These are phyloP conservation scores for Paramecium caudatum DNA, from an alignment of 73 alveolate species.

Conservation along the genomic window DNA sequence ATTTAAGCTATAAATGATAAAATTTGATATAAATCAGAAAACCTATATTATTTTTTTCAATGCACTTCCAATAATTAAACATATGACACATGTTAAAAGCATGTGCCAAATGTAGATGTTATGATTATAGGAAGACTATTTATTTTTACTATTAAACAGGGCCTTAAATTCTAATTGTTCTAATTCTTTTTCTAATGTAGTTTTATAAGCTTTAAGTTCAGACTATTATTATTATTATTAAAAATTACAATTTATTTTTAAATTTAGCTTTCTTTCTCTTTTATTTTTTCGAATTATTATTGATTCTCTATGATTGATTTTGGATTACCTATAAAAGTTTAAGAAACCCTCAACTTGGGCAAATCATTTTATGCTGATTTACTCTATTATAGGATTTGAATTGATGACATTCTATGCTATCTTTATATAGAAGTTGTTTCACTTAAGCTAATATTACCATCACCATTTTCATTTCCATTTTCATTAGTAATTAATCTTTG, in stretches of 20 bases:
- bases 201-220: neutral
- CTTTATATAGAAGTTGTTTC: slow-evolving; percentile 20
- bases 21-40: neutral
- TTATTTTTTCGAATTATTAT: neutral
- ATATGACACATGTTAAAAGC: neutral
- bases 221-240: neutral
- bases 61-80: neutral
- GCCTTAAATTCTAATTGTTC: slow-evolving; percentile 7
- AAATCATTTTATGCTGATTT: neutral
- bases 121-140: neutral
- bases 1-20: slow-evolving; percentile 4
- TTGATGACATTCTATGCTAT: neutral
- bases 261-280: neutral
- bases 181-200: neutral
- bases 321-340: neutral
- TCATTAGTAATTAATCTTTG: neutral
- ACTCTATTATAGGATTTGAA: neutral
- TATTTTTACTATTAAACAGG: neutral
- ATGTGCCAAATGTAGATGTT: slow-evolving; percentile 4
- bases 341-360: neutral
- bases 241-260: neutral
- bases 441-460: neutral
- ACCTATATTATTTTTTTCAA: neutral
- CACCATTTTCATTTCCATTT: neutral
- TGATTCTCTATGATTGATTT: neutral